These are phyloP conservation scores for Aspergillus sp. DNA, from an alignment of 2,329 filamentous ascomycete species.

Conservation along the genomic window DNA sequence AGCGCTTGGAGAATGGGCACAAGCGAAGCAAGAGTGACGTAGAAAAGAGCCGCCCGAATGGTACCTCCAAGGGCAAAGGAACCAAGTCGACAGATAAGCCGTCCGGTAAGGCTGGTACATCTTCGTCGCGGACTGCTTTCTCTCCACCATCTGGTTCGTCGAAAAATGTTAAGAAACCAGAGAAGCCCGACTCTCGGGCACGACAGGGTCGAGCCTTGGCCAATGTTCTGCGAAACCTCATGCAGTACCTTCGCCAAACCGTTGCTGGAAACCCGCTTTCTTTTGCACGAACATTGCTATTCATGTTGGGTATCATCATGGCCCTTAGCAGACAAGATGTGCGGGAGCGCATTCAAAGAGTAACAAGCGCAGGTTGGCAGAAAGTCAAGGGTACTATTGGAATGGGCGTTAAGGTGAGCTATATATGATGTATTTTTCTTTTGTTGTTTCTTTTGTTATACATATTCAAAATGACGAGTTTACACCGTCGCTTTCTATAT, in stretches of 20 bases:
- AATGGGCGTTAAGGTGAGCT: slow-evolving; percentile 97
- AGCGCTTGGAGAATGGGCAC: slow-evolving; percentile 30
- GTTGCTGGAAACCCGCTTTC: slow-evolving; percentile 53
- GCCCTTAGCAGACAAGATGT: slow-evolving; percentile 71
- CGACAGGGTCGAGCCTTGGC: slow-evolving; percentile 41
- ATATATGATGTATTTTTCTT: slow-evolving; percentile 58
- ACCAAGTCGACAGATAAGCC: slow-evolving; percentile 24
- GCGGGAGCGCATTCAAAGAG: slow-evolving; percentile 66
- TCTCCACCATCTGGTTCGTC: slow-evolving; percentile 24
- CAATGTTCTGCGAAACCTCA: slow-evolving; percentile 43
- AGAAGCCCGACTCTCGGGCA: slow-evolving; percentile 25
- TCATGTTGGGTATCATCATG: slow-evolving; percentile 72
- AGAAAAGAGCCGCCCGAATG: slow-evolving; percentile 48
- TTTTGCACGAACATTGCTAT: slow-evolving; percentile 63
- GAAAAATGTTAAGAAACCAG: slow-evolving; percentile 36
- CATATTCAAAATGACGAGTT: slow-evolving; percentile 9
- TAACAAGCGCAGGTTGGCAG: slow-evolving; percentile 67
- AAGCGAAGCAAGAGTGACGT: slow-evolving; percentile 60
- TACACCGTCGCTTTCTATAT: too few relatives aligned
- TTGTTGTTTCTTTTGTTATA: slow-evolving; percentile 2
- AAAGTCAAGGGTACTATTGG: slow-evolving; percentile 81
- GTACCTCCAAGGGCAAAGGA: slow-evolving; percentile 21
- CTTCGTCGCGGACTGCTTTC: slow-evolving; percentile 25
- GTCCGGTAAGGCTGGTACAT: slow-evolving; percentile 16
- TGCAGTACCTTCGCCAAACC: slow-evolving; percentile 47